Evolutionary conservation across 1,284 basidiomycete genomes (phyloP), one percentile per base, ranked within the genome.

Genomic region (Boletus semigastroideus): DNA sequence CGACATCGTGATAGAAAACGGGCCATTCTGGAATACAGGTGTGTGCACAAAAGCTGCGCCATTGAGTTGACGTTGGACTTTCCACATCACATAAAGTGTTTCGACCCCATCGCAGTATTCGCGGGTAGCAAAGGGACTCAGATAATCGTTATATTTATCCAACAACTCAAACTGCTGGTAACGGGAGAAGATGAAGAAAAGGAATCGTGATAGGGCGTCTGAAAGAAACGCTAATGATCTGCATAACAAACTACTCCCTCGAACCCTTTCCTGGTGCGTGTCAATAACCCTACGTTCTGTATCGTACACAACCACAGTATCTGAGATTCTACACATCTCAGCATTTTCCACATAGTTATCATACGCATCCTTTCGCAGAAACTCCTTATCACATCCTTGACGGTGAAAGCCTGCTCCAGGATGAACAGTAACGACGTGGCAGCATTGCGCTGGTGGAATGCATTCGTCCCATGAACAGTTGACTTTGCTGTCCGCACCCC

Each of bases 381-480:
- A 50, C 17, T 13, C 30, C 31, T 34, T 1, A 19, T 40, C 1
- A 17, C 58, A 59, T 5, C 41, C 50, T 4, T 38, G 25, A 34
- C 57, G 57, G 25, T 12, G 12, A 14, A 53, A 57, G 5, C 11
- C 16, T n/a, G 57, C 57, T 0, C 20, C 39, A 6, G 59, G 27
- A 20, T 59, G 57, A 17, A 53, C 47, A 0, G 46, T 50, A 8
- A 59, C 5, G 7, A 59, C 3, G 42, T 58, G 57, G 6, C 49
- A 16, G 44, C 58, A 58, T 59, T 28, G 9, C 10, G 17, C 36
- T 46, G 1, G 8, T 7, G 10, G 10, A 4, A 25, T 31, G 5
- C 57, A 59, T 1, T 42, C 48, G 5, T 44, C 37, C 56, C 57
- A 58, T 27, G 40, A 22, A 19, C 57, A 57, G 3, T 6, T 19